Base-by-base conservation (phyloP, 208 protist species). In the Acanthamoeba divionensis region DNA sequence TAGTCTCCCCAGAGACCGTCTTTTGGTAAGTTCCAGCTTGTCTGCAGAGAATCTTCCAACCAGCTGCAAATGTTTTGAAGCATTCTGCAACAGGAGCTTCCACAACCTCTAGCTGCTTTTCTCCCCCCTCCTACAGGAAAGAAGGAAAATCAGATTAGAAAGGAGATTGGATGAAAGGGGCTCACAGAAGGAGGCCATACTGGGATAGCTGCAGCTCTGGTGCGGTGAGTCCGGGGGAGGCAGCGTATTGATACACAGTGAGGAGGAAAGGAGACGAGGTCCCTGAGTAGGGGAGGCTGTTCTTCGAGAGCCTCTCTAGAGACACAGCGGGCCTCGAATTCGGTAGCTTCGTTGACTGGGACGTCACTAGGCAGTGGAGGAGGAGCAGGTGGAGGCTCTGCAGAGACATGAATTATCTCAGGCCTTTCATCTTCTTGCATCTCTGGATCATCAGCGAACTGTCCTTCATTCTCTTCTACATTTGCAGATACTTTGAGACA, bases 241-340 rank as follows among this genome's bases (percentile, higher is more conserved):
- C 60, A 8, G 38, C 18, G 0, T 8, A 89, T 13, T 15, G 50
- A 13, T 24, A 89, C 26, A 41, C 47, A 47, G 60, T 89, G 60
- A 8, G 80, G 41, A 26, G 80, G 80, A 24, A 89, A 73, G 54
- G 54, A 57, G 57, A 71, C 62, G 38, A 85, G 36, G 10, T 85
- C 50, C 13, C 54, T 1, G 5, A 41, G 75, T 18, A 36, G 52
- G 1, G 4, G 24, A 1, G 75, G 65, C 12, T 41, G 36, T 41
- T 41, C 36, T 41, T 41, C 75, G 0, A 85, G 52, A 29, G 13
- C 65, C 3, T 3, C 54, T 21, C 54, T 47, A 10, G 45, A 60
- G n/a, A 48, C 15, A 41, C 60, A 85, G 52, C 75, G 75, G 0
- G 54, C 54, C 13, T 89, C 80, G 80, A 89, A 89, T 7, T 52